Evolutionary conservation across 1,139 yeast species (phyloP).

Genomic region (Kurtzmaniella quercitrusa): DNA sequence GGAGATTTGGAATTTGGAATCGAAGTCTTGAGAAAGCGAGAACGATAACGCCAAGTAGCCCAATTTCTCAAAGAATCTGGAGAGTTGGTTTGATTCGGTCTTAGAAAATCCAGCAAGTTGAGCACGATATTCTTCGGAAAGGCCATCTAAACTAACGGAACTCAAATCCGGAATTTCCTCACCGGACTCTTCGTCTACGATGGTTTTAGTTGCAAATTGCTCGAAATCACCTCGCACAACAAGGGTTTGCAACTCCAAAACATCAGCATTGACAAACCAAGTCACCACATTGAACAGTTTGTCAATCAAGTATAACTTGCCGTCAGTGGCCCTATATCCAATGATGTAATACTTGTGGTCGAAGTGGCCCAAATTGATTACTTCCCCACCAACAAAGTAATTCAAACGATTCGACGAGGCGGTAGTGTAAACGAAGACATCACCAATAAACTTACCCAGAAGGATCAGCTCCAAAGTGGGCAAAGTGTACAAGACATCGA

Average conservation of each 20-base stretch:
- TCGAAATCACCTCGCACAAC: slow-evolving; percentile 89
- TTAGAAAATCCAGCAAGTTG: slow-evolving; percentile 49
- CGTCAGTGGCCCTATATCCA: slow-evolving; percentile 88
- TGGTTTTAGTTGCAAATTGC: slow-evolving; percentile 32
- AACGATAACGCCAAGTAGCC: slow-evolving; percentile 82
- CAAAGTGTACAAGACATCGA: slow-evolving; percentile 80
- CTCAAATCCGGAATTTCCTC: slow-evolving; percentile 38
- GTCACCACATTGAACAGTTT: slow-evolving; percentile 82
- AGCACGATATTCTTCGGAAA: slow-evolving; percentile 52
- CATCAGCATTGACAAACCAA: slow-evolving; percentile 77
- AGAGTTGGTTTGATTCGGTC: slow-evolving; percentile 71
- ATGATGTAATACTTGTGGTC: slow-evolving; percentile 83
- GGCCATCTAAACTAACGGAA: slow-evolving; percentile 60
- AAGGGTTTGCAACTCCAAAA: slow-evolving; percentile 91
- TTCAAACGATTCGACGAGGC: slow-evolving; percentile 82
- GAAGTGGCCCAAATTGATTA: slow-evolving; percentile 88
- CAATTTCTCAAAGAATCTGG: slow-evolving; percentile 91
- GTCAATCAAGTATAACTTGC: slow-evolving; percentile 84
- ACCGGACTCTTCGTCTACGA: slow-evolving; percentile 36
- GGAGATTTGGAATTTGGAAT: slow-evolving; percentile 71
- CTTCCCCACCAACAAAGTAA: slow-evolving; percentile 92
- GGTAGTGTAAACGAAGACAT: slow-evolving; percentile 84
- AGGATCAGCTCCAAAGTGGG: slow-evolving; percentile 66
- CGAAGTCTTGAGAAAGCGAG: slow-evolving; percentile 75
- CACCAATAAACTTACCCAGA: slow-evolving; percentile 95